These are phyloP conservation scores for Metschnikowia santaceciliae DNA, from an alignment of 805 yeast genomes.

Conservation along the genomic window DNA sequence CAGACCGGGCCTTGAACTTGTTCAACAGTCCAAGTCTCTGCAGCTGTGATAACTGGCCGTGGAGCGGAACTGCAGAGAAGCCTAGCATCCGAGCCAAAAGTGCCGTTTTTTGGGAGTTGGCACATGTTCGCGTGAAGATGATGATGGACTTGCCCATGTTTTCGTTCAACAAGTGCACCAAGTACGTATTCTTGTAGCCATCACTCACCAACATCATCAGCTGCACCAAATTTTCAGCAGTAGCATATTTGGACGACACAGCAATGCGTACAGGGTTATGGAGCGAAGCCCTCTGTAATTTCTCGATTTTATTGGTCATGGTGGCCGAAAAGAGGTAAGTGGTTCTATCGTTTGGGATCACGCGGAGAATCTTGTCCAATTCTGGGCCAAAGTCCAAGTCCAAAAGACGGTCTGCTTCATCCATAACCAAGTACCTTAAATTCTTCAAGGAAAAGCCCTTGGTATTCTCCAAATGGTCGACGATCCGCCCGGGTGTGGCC, in stretches of 20 bases:
- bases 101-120: conserved; percentile 90
- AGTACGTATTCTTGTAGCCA: conserved; percentile 84
- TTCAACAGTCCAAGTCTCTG: conserved; percentile 81
- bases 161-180: conserved; percentile 81
- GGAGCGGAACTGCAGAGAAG: conserved; percentile 86
- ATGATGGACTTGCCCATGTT: conserved; percentile 80
- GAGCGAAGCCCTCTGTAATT: conserved; percentile 88
- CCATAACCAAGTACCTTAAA: conserved; percentile 83
- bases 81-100: conserved; percentile 75
- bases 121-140: conserved; percentile 90
- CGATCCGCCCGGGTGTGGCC: conserved; percentile 91
- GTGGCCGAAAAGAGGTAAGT: conserved; percentile 94
- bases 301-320: conserved; percentile 92
- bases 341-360: conserved; percentile 80
- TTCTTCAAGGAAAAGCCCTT: conserved; percentile 81
- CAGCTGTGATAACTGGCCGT: conserved; percentile 85
- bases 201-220: conserved; percentile 87
- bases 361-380: conserved; percentile 75
- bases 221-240: conserved; percentile 92
- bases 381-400: conserved; percentile 98
- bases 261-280: conserved; percentile 87
- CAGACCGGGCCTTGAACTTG: conserved; percentile 69
- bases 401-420: conserved; percentile 92
- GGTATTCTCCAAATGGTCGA: conserved; percentile 92
- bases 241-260: conserved; percentile 81